A percentile compares a stretch with the other conserved stretches of the same genome.
Evolutionary conservation across 495 filamentous ascomycete genomes (phyloP).

Genomic region (Bacidia gigantensis): DNA sequence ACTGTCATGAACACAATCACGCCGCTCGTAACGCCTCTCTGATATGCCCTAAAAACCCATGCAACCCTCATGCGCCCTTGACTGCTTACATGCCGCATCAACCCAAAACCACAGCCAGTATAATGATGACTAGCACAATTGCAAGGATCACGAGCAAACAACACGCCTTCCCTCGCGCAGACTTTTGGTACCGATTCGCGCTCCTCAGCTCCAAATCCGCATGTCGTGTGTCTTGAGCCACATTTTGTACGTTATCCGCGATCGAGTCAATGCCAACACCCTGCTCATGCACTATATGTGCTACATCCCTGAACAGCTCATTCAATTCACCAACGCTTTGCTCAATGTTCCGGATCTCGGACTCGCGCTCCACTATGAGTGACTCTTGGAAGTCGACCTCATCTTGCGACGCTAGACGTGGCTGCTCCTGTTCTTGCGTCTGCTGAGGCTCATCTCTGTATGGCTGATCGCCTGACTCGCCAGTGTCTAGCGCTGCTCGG

Average conservation of each 20-base stretch:
- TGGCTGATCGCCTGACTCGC: constrained; percentile 21
- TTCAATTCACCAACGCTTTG: constrained; percentile 90
- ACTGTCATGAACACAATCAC: too few relatives aligned
- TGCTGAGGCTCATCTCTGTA: constrained; percentile 29
- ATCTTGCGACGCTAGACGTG: constrained; percentile 74
- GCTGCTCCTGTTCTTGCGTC: constrained; percentile 61
- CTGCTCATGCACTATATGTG: constrained; percentile 89
- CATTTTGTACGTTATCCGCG: constrained; percentile 68
- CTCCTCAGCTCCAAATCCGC: constrained; percentile 72
- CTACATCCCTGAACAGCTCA: constrained; percentile 91
- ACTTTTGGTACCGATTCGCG: constrained; percentile 83
- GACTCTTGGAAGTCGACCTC: constrained; percentile 97
- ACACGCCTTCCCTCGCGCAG: constrained; percentile 80
- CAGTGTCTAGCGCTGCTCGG: constrained; percentile 55
- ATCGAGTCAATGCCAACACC: constrained; percentile 84
- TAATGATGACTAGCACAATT: constrained; percentile 73
- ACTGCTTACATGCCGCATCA: constrained; percentile 19
- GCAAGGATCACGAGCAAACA: constrained; percentile 84
- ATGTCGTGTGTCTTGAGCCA: constrained; percentile 63
- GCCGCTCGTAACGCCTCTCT: background rate
- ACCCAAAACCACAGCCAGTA: constrained; percentile 68
- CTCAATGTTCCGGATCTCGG: constrained; percentile 94
- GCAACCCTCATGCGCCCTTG: background rate
- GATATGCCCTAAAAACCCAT: background rate
- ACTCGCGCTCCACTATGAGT: constrained; percentile 86